phyloP scores from a whole-genome alignment of 2,329 filamentous ascomycete species.

The Pseudogymnoascus sp. region DNA sequence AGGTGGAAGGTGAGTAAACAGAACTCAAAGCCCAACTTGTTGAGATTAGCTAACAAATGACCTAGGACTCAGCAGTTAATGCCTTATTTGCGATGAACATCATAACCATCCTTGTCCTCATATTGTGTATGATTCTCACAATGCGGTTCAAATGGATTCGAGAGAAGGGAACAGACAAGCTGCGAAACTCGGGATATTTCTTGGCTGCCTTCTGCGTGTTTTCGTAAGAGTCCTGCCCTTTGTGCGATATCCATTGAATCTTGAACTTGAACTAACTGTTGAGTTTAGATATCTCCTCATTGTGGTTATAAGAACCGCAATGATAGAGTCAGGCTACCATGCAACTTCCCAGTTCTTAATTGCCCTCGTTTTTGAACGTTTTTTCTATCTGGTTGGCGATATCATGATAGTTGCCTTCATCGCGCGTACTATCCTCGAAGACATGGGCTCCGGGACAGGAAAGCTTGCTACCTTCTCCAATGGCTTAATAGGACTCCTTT shows the following conservation, averaged over 20 bases:
- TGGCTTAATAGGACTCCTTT: neutral
- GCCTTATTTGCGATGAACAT: neutral
- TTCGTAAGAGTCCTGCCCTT: neutral
- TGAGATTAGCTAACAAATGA: neutral
- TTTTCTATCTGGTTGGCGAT: neutral
- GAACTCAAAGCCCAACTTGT: neutral
- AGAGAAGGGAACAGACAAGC: slow-evolving; percentile 2
- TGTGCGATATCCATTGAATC: neutral
- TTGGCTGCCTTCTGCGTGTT: neutral
- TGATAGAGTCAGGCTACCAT: neutral
- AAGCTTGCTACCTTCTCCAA: neutral
- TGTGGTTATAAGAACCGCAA: neutral
- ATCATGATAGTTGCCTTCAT: slow-evolving; percentile 4
- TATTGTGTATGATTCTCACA: slow-evolving; percentile 1
- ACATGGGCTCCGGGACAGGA: neutral
- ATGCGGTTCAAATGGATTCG: slow-evolving; percentile 1
- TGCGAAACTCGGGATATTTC: neutral
- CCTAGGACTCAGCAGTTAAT: neutral
- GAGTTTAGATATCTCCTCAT: neutral
- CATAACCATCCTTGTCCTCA: neutral
- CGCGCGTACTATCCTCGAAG: neutral
- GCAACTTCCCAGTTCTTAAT: neutral
- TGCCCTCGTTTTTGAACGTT: neutral
- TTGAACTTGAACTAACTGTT: neutral
- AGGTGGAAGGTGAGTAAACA: neutral